Evolutionary conservation across 768 basidiomycete species (phyloP).

Genomic region (Obba rivulosa): DNA sequence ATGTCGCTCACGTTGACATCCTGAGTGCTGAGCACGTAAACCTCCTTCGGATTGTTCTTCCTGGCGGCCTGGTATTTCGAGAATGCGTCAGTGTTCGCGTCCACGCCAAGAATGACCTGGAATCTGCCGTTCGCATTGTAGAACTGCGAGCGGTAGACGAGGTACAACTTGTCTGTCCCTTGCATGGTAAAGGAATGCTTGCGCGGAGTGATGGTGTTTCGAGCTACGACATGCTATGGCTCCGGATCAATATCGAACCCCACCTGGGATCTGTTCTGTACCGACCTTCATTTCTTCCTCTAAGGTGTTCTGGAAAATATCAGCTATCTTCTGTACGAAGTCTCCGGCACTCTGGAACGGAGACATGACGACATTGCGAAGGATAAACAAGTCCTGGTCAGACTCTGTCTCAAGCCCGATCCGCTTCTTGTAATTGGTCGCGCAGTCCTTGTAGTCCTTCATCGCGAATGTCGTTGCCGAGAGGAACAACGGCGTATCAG

Average conservation of each 20-base stretch:
- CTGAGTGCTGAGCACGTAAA: no score
- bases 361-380: slow-evolving; percentile 36
- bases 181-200: slow-evolving; percentile 33
- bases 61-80: no score
- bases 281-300: slow-evolving; percentile 31
- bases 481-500: slow-evolving; percentile 22
- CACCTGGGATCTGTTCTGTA: no score
- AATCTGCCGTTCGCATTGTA: slow-evolving; percentile 30
- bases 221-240: slow-evolving; percentile 15
- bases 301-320: slow-evolving; percentile 27
- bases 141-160: slow-evolving; percentile 32
- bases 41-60: no score
- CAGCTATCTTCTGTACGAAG: slow-evolving; percentile 26
- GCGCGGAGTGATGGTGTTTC: slow-evolving; percentile 29
- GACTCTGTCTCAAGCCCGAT: slow-evolving; percentile 24
- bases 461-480: slow-evolving; percentile 28
- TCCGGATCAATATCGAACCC: background rate
- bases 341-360: slow-evolving; percentile 31
- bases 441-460: slow-evolving; percentile 29
- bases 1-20: no score
- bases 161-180: slow-evolving; percentile 27
- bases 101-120: slow-evolving; percentile 29
- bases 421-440: slow-evolving; percentile 32
- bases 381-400: slow-evolving; percentile 28
- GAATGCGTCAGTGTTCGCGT: no score